These are phyloP conservation scores for Lunularia cruciata DNA, from an alignment of 225 moss, liverwort and hornwort genomes.

Conservation along the genomic window DNA sequence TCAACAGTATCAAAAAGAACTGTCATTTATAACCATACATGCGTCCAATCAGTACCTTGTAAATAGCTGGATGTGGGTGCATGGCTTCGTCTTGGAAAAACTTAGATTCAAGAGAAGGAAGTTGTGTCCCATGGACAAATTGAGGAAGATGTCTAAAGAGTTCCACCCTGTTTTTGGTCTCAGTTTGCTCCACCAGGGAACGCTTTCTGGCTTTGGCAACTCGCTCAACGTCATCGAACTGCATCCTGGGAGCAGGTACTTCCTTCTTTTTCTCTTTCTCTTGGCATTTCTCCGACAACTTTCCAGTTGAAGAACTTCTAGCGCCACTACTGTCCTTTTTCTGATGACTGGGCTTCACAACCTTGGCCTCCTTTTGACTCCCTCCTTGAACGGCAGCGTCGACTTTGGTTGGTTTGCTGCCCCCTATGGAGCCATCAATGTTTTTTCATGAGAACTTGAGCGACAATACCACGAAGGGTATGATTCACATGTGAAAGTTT, in stretches of 20 bases:
- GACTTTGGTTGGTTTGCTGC: background rate
- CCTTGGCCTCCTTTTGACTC: constrained; percentile 41
- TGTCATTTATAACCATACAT: no score
- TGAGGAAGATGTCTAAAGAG: constrained; percentile 95
- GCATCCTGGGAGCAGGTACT: constrained; percentile 76
- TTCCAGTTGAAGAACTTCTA: constrained; percentile 37
- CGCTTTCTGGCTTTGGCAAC: constrained; percentile 82
- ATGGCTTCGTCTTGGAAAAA: constrained; percentile 77
- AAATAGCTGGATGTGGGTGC: constrained; percentile 90
- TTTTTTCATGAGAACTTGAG: no score
- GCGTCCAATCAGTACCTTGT: constrained; percentile 52
- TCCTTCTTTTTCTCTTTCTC: constrained; percentile 96
- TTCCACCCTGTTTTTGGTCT: constrained; percentile 93
- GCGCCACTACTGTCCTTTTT: constrained; percentile 58
- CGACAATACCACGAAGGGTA: no score
- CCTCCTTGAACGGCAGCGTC: constrained; percentile 13
- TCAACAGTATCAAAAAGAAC: no score
- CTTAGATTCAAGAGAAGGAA: constrained; percentile 81
- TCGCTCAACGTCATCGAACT: constrained; percentile 83
- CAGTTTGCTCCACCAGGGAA: constrained; percentile 85
- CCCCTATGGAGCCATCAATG: no score
- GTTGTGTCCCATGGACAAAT: constrained; percentile 82
- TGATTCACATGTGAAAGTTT: no score
- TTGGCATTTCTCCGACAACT: constrained; percentile 59
- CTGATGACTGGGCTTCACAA: constrained; percentile 30